Base-by-base conservation (phyloP, 1,139 yeast genomes). In the Candida sanyaensis region DNA sequence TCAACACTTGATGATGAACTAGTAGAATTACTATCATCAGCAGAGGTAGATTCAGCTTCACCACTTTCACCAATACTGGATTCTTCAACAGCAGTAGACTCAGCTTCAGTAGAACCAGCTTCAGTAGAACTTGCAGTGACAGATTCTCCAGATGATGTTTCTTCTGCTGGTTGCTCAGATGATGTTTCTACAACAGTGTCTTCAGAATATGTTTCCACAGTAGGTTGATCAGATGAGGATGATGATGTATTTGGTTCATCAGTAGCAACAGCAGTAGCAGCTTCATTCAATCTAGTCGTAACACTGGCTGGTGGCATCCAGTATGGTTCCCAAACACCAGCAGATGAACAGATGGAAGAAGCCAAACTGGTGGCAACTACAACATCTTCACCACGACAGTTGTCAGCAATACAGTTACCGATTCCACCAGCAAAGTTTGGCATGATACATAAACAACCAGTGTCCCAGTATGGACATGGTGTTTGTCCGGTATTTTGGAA, bases 221-320 rank as follows among this genome's bases (percentile, higher is more conserved):
- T 17, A 17, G 21, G 21, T 3, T 17, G 21, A 29, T 31, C 36
- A 7, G 23, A 33, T 1, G 37, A 12, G 42, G 29, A 28, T n/a
- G n/a, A n/a, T n/a, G n/a, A n/a, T 17, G 28, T 10, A 2, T 6
- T 21, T 5, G 21, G 3, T 17, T 27, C 41, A 13, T 8, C 23
- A 17, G 51, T 27, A 13, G 45, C 43, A 12, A 49, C 44, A 9
- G 56, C 50, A 41, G 58, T 52, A 33, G 62, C 69, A 38, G 75
- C 78, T 38, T 73, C 44, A 6, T 60, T 58, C 38, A 75, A 58
- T 5, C 55, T 66, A n/a, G 66, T 51, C 5, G 71, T 63, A 32
- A 71, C 65, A 8, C 76, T 62, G 11, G 61, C 58, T 36, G 59
- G 64, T 45, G 74, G 64, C 66, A 69, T 66, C 79, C 78, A 75